Conservation (phyloP, 768 basidiomycete species). For the Amanita rimosa region DNA sequence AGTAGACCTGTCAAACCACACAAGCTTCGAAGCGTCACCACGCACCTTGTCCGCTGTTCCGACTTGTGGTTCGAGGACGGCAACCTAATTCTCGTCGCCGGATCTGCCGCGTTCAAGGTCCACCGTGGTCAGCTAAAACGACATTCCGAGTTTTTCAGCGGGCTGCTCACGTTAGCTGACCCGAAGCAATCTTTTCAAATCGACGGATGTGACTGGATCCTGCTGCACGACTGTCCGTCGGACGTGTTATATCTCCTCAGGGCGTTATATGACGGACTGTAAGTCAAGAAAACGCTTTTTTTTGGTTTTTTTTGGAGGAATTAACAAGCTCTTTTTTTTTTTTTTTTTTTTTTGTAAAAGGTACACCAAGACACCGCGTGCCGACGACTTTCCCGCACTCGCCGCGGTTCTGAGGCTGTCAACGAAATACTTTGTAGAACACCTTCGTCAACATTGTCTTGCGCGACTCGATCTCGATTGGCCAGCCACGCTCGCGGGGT, state of each 20-base stretch:
- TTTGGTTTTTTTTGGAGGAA: too few species aligned
- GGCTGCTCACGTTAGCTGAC: conserved; percentile 47
- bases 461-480: conserved; percentile 50
- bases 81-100: conserved; percentile 53
- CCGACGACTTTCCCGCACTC: conserved; percentile 44
- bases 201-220: conserved; percentile 49
- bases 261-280: conserved; percentile 74
- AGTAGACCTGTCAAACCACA: not conserved
- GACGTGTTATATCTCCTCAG: conserved; percentile 57
- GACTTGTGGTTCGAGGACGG: conserved; percentile 72
- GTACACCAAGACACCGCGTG: conserved; percentile 41
- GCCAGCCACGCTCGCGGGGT: conserved; percentile 54
- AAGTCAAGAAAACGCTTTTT: conserved; percentile 12
- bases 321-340: not conserved
- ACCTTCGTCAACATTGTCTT: conserved; percentile 51
- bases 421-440: conserved; percentile 65
- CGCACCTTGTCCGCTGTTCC: conserved; percentile 25
- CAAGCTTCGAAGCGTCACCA: not conserved
- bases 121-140: conserved; percentile 64
- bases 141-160: conserved; percentile 70
- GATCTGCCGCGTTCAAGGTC: conserved; percentile 54
- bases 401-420: conserved; percentile 61
- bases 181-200: conserved; percentile 27
- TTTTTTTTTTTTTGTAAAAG: conserved; percentile 11
- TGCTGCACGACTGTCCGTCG: conserved; percentile 52